phyloP scores from a whole-genome alignment of 2,329 filamentous ascomycete genomes.

The Aspergillus spinulosporus region DNA sequence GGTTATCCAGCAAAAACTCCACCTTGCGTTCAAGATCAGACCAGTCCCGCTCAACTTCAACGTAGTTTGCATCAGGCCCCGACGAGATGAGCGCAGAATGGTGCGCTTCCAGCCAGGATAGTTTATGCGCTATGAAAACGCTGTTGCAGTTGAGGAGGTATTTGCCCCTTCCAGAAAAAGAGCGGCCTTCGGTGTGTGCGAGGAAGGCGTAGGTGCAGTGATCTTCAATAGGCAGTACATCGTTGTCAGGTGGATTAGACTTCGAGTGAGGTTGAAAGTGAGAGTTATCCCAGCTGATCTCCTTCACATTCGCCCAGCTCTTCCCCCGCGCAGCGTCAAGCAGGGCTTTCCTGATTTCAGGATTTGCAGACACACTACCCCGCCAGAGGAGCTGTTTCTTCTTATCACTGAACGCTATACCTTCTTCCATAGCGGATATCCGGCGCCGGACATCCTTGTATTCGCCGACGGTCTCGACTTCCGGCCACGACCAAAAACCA shows the following conservation, averaged over 20 bases:
- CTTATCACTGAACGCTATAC: slow-evolving; percentile 40
- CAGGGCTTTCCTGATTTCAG: slow-evolving; percentile 41
- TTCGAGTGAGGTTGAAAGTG: slow-evolving; percentile 43
- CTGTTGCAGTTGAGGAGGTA: slow-evolving; percentile 55
- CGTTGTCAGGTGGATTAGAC: too few relatives aligned
- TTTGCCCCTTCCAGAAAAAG: slow-evolving; percentile 56
- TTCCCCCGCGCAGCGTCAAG: slow-evolving; percentile 41
- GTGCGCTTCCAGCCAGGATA: slow-evolving; percentile 53
- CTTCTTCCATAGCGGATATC: slow-evolving; percentile 41
- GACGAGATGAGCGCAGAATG: slow-evolving; percentile 47
- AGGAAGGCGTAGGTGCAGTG: slow-evolving; percentile 58
- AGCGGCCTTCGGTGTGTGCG: slow-evolving; percentile 55
- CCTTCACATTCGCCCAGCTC: slow-evolving; percentile 50
- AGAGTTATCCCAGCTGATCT: slow-evolving; percentile 43
- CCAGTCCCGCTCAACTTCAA: slow-evolving; percentile 55
- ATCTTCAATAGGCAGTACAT: slow-evolving; percentile 49
- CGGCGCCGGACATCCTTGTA: slow-evolving; percentile 45
- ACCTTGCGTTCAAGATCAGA: slow-evolving; percentile 54
- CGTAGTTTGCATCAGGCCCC: slow-evolving; percentile 52
- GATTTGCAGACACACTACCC: slow-evolving; percentile 44
- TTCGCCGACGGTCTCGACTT: slow-evolving; percentile 44
- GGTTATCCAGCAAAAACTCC: slow-evolving; percentile 46
- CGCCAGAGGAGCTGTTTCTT: slow-evolving; percentile 52
- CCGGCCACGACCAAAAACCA: slow-evolving; percentile 56
- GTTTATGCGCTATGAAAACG: slow-evolving; percentile 51